These are phyloP conservation scores for Phyllosticta capitalensis DNA, from an alignment of 2,329 filamentous ascomycete genomes.

Conservation along the genomic window DNA sequence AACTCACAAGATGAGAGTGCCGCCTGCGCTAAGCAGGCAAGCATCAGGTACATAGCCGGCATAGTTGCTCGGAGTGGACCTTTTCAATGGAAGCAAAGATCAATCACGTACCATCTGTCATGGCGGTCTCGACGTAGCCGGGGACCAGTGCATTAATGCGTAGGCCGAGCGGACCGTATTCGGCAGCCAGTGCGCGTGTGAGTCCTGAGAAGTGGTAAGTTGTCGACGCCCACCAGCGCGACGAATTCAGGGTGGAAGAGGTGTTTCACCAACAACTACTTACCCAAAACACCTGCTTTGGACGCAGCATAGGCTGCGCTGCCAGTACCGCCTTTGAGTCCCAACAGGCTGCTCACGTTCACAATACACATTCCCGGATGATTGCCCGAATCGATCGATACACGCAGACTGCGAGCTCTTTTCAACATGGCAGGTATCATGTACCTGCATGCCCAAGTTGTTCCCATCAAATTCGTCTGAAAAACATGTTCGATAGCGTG, in stretches of 20 bases:
- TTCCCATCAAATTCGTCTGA: slow-evolving; percentile 59
- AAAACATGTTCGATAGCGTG: slow-evolving; percentile 49
- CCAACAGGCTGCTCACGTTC: slow-evolving; percentile 72
- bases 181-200: slow-evolving; percentile 56
- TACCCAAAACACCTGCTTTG: slow-evolving; percentile 70
- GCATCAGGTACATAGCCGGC: neutral
- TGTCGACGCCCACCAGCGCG: neutral
- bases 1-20: neutral
- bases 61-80: neutral
- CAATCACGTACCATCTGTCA: slow-evolving; percentile 56
- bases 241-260: neutral
- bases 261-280: slow-evolving; percentile 15
- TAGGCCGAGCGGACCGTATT: slow-evolving; percentile 52
- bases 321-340: slow-evolving; percentile 57
- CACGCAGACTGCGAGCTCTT: slow-evolving; percentile 14
- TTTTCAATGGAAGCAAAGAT: neutral
- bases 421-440: slow-evolving; percentile 18
- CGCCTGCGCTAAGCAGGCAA: neutral
- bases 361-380: slow-evolving; percentile 49
- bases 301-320: slow-evolving; percentile 66
- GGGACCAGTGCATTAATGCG: slow-evolving; percentile 74
- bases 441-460: slow-evolving; percentile 52
- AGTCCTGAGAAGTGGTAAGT: slow-evolving; percentile 41
- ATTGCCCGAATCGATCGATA: slow-evolving; percentile 34
- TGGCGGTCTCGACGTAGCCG: slow-evolving; percentile 72